Evolutionary conservation across 306 rosid genomes (phyloP).

Genomic region (Elaeagnus macrophylla): DNA sequence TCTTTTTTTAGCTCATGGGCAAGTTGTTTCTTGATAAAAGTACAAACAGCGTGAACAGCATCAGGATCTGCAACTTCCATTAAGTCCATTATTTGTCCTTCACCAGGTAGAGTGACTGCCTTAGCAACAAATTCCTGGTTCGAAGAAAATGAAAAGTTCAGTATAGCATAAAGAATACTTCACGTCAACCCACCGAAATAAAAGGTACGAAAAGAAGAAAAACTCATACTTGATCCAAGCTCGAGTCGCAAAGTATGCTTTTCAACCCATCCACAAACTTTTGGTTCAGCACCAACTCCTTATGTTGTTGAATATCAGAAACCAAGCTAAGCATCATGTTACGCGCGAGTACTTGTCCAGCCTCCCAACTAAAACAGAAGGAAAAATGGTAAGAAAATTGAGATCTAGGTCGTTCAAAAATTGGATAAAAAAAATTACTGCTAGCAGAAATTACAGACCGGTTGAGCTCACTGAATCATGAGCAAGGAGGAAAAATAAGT

Average conservation of each 20-base stretch:
- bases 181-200: neutral
- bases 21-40: slow-evolving; percentile 79
- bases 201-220: neutral
- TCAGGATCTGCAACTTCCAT: slow-evolving; percentile 95
- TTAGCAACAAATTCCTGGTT: slow-evolving; percentile 83
- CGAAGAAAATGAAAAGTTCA: slow-evolving; percentile 13
- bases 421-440: slow-evolving; percentile 4
- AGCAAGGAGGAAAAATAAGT: slow-evolving; percentile 85
- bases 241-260: slow-evolving; percentile 56
- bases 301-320: slow-evolving; percentile 67
- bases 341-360: slow-evolving; percentile 85
- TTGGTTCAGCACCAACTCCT: slow-evolving; percentile 62
- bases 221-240: slow-evolving; percentile 75
- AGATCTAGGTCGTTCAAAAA: neutral
- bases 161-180: slow-evolving; percentile 5
- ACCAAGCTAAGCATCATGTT: slow-evolving; percentile 84
- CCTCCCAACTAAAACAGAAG: slow-evolving; percentile 78
- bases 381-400: slow-evolving; percentile 9
- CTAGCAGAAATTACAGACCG: slow-evolving; percentile 54
- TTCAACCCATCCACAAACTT: slow-evolving; percentile 68
- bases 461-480: slow-evolving; percentile 84
- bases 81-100: slow-evolving; percentile 96
- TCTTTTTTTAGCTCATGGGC: slow-evolving; percentile 71
- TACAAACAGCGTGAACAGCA: slow-evolving; percentile 82
- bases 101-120: slow-evolving; percentile 95